Conservation (phyloP, 139 green algal genomes). For the Zygnema cylindricum region DNA sequence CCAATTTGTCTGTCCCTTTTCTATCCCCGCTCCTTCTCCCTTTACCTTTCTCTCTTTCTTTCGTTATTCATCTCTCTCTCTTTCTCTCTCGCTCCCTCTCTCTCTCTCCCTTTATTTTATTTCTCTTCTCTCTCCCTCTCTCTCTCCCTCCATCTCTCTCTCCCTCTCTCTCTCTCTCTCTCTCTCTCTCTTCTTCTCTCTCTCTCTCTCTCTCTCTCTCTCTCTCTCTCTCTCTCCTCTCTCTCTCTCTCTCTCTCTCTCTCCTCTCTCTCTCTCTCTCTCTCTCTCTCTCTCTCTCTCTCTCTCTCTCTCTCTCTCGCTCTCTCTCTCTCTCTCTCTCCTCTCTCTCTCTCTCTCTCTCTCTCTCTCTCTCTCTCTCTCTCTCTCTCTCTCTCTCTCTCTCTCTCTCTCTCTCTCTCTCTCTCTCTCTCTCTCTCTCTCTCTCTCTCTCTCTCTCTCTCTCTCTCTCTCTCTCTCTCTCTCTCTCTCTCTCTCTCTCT, state of each 20-base stretch:
- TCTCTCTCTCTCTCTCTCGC: neutral
- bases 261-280: neutral
- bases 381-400: neutral
- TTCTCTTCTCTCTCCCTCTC: too few relatives aligned
- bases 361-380: neutral
- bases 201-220: too few relatives aligned
- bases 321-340: neutral
- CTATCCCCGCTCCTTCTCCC: too few relatives aligned
- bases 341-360: neutral
- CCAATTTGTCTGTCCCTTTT: too few relatives aligned
- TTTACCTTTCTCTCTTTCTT: neutral
- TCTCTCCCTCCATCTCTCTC: too few relatives aligned
- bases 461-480: too few relatives aligned
- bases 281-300: neutral
- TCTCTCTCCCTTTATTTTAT: too few relatives aligned
- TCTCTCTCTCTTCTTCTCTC: too few relatives aligned
- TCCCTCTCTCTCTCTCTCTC: too few relatives aligned
- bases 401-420: neutral
- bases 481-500: neutral
- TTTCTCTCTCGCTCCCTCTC: neutral
- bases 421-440: neutral
- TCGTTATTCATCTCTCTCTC: neutral
- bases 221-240: too few relatives aligned
- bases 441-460: neutral
- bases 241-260: neutral